Evolutionary conservation across 495 filamentous ascomycete genomes (phyloP), one percentile per base, ranked within the genome.

Genomic region (Aspergillus nidulans): DNA sequence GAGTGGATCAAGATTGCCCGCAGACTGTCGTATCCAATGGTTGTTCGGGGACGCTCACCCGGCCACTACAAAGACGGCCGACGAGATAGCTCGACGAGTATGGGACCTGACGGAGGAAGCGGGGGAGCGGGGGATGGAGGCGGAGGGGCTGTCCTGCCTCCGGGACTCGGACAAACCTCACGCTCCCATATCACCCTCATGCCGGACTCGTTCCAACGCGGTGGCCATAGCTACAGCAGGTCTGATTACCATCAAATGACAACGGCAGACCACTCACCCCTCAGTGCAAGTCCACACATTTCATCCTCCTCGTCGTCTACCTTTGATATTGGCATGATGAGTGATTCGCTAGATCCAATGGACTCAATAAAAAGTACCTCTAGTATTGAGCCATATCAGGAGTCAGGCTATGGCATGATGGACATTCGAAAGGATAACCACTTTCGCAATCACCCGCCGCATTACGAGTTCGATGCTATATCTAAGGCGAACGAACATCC

Each of bases 41-140:
- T 97, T 38, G 92, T 97, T 2, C 90, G 92, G 26, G 92, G 92
- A 28, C 84, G 92, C 26, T 94, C 88, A 4, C 92, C 92, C 4
- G 92, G 92, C 4, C 92, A 97, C 67, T 97, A 97, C 73, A 88
- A 91, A 64, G 86, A 87, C 36, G 89, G 91, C 51, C 80, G 90
- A 49, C 79, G 89, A 16, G 82, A 85, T 28, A 90, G 85, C 63
- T 77, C 80, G 4, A 79, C 85, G 0, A 88, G 85, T 64, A 87
- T 85, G 69, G 85, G 85, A n/a, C 85, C 85, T 2, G 85, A 85
- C 6, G 83, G 85, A 16, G 69, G 71, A n/a, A 66, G 62, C 28
- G 74, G 69, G 39, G 63, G 60, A 32, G 53, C 65, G 10, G 65
- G 71, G 24, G 72, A 75, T 47, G 64, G 63, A 25, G 63, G 58